A percentile compares a stretch with the other conserved stretches of the same genome.
phyloP scores from a whole-genome alignment of 192 early-diverging fungal species.

The Diversispora epigaea region DNA sequence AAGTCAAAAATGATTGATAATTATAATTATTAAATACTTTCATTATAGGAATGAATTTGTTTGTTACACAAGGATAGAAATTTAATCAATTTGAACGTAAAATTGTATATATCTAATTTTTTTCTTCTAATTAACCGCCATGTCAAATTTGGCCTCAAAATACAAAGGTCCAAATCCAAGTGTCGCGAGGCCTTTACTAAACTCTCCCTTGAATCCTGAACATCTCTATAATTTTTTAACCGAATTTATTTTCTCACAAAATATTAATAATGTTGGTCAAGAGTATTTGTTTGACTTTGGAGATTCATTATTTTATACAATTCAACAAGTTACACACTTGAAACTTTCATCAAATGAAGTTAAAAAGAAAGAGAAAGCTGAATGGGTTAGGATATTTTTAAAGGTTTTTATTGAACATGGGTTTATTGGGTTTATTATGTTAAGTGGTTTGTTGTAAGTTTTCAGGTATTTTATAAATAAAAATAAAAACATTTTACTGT shows the following conservation, averaged over 20 bases:
- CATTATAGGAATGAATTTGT: no score
- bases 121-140: no score
- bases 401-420: not conserved
- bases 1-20: no score
- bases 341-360: not conserved
- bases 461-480: not conserved
- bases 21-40: no score
- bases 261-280: not conserved
- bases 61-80: no score
- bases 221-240: not conserved
- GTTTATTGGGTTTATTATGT: conserved; percentile 17
- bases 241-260: conserved; percentile 25
- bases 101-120: no score
- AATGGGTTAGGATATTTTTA: conserved; percentile 18
- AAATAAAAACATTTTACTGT: not conserved
- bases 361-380: conserved; percentile 12
- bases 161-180: no score
- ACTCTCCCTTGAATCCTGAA: not conserved
- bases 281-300: not conserved
- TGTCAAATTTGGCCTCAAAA: no score
- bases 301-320: not conserved
- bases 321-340: not conserved
- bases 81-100: no score
- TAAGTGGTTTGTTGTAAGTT: conserved; percentile 17
- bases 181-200: not conserved